Evolutionary conservation across 352 stramenopile genomes (phyloP), one percentile per base, ranked within the genome.

Genomic region (Globisporangium paroecandrum): DNA sequence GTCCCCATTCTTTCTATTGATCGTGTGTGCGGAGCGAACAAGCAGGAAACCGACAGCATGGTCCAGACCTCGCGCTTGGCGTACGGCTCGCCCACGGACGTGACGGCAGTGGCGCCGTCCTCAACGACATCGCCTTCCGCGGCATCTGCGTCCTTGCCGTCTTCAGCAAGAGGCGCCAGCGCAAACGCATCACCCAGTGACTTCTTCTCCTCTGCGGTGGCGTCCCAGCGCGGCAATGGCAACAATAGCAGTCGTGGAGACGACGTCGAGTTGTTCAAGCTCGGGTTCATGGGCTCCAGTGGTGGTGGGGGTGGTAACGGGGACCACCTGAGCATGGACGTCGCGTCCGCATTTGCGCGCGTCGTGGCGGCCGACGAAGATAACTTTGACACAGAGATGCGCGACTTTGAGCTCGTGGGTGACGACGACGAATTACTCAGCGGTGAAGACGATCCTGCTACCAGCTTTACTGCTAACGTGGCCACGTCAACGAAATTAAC

Each of bases 301-400:
- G 53, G 24, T 22, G 12, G 20, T 57, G 10, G 10, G 1, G 25
- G 55, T 72, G 25, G 65, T 72, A 54, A 65, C 72, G 57, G 51
- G 22, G 56, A 69, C 54, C 71, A 58, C 4, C 53, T 59, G 15
- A 73, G 59, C 68, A 12, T 38, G 53, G 53, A 69, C 53, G 66
- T 63, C 24, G 38, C 63, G 53, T 68, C 36, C 18, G 34, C 58
- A 60, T 41, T 69, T 67, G 51, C 69, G 60, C 5, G 64, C 72
- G 36, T 76, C 70, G 8, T 69, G 67, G 18, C 60, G 65, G 49
- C 9, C 0, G 41, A 64, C 2, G 29, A 60, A 69, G 54, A 69
- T 72, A 49, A 73, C 66, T 65, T 75, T 60, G 51, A 67, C 64
- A 0, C 58, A 47, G 34, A 68, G 46, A 32, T 69, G 60, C 27